Base-by-base conservation (phyloP, 176 grass and related monocot species). In the Cenchrus purpureus region DNA sequence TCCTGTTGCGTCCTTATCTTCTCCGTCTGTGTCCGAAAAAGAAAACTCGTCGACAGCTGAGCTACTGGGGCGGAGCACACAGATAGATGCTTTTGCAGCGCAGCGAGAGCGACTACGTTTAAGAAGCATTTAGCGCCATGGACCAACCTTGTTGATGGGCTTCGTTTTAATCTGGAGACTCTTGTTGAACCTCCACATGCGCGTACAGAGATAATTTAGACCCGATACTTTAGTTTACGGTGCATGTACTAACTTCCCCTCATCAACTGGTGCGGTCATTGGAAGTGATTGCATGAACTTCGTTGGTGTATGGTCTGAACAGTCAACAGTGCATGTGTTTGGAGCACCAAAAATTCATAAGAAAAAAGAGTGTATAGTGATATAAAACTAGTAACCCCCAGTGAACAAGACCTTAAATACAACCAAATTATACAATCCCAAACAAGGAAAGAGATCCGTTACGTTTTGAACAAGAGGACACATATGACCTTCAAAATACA, bases 161-260 rank as follows among this genome's bases (percentile, higher is more conserved):
- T 69, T 13, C 42, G 12, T 71, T 48, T 48, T 44, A 46, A 71
- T 71, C 19, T 48, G 31, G 37, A 8, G 14, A 40, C 1, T 59
- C 56, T 53, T 8, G 59, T 62, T 62, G 59, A 62, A 62, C 59
- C n/a, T 62, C 59, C 59, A 62, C 59, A 62, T 62, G 59, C 59
- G 25, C 25, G 25, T 25, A 28, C n/a, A 28, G 9, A 9, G n/a
- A 9, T 61, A 61, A 20, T 61, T 25, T 51, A 51, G 10, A 3
- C 10, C 11, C 11, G 1, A 51, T 51, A 50, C 48, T 50, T 50
- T 50, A 51, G 9, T 51, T 46, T 46, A 46, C 1, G 3, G 49
- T 45, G 50, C 51, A 14, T 52, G 12, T 14, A 52, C 12, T 10
- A 2, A 46, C 45, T 46, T 10, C 45, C 45, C 44, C 45, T 46